These are phyloP conservation scores for Agrostemma githago DNA, from an alignment of 148 eudicot genomes.

Conservation along the genomic window DNA sequence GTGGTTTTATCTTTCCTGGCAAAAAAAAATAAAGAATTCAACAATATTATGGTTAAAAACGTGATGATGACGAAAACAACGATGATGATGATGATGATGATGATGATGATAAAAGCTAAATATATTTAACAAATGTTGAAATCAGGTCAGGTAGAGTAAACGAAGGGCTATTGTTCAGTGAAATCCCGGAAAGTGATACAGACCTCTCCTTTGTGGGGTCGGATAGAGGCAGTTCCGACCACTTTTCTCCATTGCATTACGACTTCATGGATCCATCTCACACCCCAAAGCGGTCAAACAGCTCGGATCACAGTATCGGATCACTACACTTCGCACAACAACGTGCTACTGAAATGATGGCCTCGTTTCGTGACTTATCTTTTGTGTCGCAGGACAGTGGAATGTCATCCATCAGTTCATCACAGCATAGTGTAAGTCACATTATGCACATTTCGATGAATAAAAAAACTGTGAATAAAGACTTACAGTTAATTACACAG, in stretches of 20 bases:
- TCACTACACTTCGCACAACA: slow-evolving; percentile 42
- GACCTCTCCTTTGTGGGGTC: slow-evolving; percentile 81
- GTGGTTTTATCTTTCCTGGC: too few species aligned
- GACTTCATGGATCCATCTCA: slow-evolving; percentile 44
- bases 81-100: too few species aligned
- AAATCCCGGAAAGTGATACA: slow-evolving; percentile 50
- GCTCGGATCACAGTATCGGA: slow-evolving; percentile 61
- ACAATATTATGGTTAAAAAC: too few species aligned
- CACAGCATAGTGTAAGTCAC: slow-evolving; percentile 38
- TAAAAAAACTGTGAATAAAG: not conserved
- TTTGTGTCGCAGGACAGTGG: slow-evolving; percentile 51
- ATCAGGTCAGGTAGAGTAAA: slow-evolving; percentile 47
- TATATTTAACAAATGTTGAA: slow-evolving; percentile 27
- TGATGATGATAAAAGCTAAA: slow-evolving; percentile 29
- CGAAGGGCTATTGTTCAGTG: slow-evolving; percentile 32
- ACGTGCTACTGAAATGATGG: slow-evolving; percentile 33
- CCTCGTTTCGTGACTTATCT: slow-evolving; percentile 44
- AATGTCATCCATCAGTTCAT: slow-evolving; percentile 30
- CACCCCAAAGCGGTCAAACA: slow-evolving; percentile 44
- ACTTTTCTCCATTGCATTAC: slow-evolving; percentile 38
- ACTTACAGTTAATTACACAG: slow-evolving; percentile 31
- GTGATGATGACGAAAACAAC: too few species aligned
- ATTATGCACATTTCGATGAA: not conserved
- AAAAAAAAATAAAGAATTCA: too few species aligned
- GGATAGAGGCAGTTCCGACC: slow-evolving; percentile 65